These are phyloP conservation scores for Plasmodium billcollinsi DNA, from an alignment of 169 alveolate genomes.

Conservation along the genomic window DNA sequence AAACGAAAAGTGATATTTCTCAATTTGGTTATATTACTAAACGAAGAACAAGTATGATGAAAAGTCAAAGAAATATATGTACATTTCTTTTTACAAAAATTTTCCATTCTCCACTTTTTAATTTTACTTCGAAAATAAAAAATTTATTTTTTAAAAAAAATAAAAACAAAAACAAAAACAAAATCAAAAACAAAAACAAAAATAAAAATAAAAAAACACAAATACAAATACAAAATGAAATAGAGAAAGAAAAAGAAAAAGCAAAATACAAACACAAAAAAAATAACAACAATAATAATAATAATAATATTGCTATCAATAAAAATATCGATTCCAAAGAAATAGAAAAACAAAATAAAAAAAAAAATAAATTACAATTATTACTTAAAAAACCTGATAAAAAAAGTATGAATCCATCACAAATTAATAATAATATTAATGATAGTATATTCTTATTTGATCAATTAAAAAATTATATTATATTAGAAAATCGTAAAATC, in stretches of 20 bases:
- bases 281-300: too few species aligned
- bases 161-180: neutral
- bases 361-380: constrained; percentile 22
- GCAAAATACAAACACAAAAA: neutral
- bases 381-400: constrained; percentile 47
- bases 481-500: constrained; percentile 34
- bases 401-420: neutral
- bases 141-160: neutral
- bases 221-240: neutral
- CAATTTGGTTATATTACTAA: constrained; percentile 10
- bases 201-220: neutral
- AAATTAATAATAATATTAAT: constrained; percentile 5
- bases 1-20: neutral
- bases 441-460: constrained; percentile 43
- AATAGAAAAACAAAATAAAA: constrained; percentile 17
- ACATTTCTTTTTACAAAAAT: constrained; percentile 1
- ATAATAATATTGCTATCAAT: too few species aligned
- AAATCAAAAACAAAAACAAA: neutral
- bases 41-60: constrained; percentile 4
- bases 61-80: neutral
- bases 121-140: neutral
- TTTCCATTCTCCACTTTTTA: neutral
- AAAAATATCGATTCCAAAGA: constrained; percentile 2
- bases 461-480: constrained; percentile 52
- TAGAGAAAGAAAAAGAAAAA: constrained; percentile 31